Percentiles rank a stretch among this genome's conserved stretches.
Evolutionary conservation across 805 yeast genomes (phyloP).

Genomic region (Zygoascus flipseniorum): DNA sequence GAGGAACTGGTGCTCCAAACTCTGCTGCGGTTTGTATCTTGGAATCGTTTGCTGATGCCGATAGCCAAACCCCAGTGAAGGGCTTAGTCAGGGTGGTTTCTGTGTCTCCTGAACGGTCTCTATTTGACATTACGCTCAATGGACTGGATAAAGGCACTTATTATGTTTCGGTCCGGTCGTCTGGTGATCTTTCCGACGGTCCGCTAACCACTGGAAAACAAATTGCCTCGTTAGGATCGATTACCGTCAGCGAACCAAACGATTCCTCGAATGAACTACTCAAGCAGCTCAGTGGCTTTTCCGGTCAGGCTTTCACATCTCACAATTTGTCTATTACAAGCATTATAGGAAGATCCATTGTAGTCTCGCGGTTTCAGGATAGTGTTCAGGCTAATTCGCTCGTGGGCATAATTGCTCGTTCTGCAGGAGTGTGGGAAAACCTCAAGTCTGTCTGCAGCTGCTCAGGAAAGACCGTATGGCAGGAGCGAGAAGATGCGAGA

Average conservation of each 20-base stretch:
- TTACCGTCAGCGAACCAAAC: constrained; percentile 11
- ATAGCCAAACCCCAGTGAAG: constrained; percentile 51
- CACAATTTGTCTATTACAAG: constrained; percentile 42
- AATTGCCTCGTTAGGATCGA: constrained; percentile 30
- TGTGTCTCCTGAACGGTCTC: constrained; percentile 41
- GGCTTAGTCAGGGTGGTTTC: constrained; percentile 84
- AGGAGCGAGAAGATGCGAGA: constrained; percentile 76
- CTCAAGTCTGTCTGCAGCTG: constrained; percentile 89
- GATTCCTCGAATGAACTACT: constrained; percentile 4
- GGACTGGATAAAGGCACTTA: constrained; percentile 62
- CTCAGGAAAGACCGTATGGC: constrained; percentile 94
- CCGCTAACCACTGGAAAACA: constrained; percentile 28
- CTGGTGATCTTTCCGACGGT: constrained; percentile 64
- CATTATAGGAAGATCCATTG: constrained; percentile 58
- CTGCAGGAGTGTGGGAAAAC: constrained; percentile 97
- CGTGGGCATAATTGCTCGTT: constrained; percentile 87
- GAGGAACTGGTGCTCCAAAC: constrained; percentile 84
- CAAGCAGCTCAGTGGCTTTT: constrained; percentile 11
- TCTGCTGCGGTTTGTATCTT: constrained; percentile 87
- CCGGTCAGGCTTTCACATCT: constrained; percentile 37
- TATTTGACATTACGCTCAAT: constrained; percentile 71
- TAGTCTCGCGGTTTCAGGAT: constrained; percentile 23
- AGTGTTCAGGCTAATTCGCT: constrained; percentile 26
- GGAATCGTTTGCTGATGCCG: constrained; percentile 54
- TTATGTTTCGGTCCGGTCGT: constrained; percentile 56